A percentile compares a stretch with the other conserved stretches of the same genome.
phyloP scores from a whole-genome alignment of 2,329 filamentous ascomycete genomes.

The Fusarium domesticum region DNA sequence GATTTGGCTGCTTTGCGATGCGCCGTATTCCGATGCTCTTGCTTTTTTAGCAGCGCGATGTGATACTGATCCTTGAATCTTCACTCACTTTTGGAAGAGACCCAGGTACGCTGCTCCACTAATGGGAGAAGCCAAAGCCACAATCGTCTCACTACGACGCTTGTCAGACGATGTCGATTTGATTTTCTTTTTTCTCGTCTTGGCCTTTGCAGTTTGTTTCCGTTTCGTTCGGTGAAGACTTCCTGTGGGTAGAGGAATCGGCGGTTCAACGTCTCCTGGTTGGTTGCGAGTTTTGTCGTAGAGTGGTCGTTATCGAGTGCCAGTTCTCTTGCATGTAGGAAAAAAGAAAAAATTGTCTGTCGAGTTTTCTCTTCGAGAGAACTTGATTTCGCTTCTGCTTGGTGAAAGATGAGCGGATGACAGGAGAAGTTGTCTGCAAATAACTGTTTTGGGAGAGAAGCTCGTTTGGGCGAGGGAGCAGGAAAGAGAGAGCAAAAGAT shows the following conservation, averaged over 20 bases:
- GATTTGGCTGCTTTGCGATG: conserved; percentile 14
- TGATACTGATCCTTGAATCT: conserved; percentile 20
- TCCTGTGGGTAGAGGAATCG: conserved; percentile 10
- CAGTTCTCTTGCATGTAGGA: not conserved
- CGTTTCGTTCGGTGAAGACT: conserved; percentile 21
- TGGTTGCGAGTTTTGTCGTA: not conserved
- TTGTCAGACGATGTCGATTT: conserved; percentile 25
- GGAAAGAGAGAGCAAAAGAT: not conserved
- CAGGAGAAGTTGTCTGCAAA: not conserved
- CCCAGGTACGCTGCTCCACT: conserved; percentile 19
- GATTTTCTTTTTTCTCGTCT: conserved; percentile 12
- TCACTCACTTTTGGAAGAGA: conserved; percentile 25
- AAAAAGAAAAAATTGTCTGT: not conserved
- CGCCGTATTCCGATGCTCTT: conserved; percentile 26
- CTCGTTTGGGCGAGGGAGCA: not conserved
- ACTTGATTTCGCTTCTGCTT: not conserved
- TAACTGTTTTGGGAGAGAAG: not conserved
- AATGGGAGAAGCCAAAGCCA: conserved; percentile 15
- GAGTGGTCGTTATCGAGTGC: not conserved
- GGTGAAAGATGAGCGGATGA: not conserved
- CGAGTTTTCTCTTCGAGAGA: not conserved
- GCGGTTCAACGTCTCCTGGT: not conserved
- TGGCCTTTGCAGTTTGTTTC: not conserved
- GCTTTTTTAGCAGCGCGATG: conserved; percentile 28
- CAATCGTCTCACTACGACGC: conserved; percentile 25